Conservation (phyloP, 2,329 filamentous ascomycete species). For the Westerdykella aurantiaca region DNA sequence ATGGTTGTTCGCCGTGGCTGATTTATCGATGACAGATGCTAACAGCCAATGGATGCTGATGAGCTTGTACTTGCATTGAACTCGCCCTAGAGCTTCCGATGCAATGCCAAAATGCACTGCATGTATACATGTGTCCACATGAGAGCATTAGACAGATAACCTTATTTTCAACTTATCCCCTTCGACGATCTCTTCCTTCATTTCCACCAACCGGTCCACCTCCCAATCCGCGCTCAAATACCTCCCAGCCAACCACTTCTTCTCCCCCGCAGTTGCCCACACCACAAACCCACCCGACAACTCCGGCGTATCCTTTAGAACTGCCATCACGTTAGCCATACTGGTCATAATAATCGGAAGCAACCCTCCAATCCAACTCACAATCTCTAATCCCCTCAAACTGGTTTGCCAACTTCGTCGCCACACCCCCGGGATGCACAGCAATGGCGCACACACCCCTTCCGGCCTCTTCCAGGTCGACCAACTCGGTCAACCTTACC, state of each 20-base stretch:
- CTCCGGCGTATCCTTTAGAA: constrained; percentile 10
- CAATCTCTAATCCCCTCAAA: background rate
- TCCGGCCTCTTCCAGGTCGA: constrained; percentile 38
- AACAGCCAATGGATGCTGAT: no score
- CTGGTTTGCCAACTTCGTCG: constrained; percentile 12
- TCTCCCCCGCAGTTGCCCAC: constrained; percentile 15
- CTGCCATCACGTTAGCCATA: background rate
- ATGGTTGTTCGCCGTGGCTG: no score
- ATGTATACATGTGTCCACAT: background rate
- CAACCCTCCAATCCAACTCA: background rate
- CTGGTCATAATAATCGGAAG: background rate
- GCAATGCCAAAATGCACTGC: no score
- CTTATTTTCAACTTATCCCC: constrained; percentile 19
- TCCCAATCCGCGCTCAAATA: constrained; percentile 22
- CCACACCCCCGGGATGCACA: constrained; percentile 26
- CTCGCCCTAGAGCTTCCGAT: no score
- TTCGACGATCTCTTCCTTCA: constrained; percentile 19
- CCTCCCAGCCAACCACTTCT: constrained; percentile 19
- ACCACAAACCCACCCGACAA: constrained; percentile 12
- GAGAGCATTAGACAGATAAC: constrained; percentile 8
- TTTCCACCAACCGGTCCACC: constrained; percentile 17
- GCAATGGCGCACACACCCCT: constrained; percentile 18
- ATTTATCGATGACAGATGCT: no score
- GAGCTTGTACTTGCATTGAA: no score
- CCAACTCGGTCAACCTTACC: constrained; percentile 46